Conservation (phyloP, 192 early-diverging fungal species). For the Coemansia sp. region DNA sequence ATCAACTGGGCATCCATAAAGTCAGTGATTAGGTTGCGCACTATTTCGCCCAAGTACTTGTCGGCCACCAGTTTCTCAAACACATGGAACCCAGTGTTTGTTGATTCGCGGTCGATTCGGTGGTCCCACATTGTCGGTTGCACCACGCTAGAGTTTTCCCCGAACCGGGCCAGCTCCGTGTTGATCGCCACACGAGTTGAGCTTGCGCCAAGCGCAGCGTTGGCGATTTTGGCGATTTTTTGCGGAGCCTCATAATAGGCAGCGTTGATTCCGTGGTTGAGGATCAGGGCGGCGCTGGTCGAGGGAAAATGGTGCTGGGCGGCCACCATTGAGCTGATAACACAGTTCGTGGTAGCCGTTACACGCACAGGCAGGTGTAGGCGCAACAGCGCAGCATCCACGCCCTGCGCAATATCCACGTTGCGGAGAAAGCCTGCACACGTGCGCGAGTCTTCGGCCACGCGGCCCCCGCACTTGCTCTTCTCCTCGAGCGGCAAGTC, state of each 20-base stretch:
- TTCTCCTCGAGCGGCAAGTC: conserved; percentile 86
- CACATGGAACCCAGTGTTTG: conserved; percentile 74
- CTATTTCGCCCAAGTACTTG: conserved; percentile 92
- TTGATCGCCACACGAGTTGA: conserved; percentile 76
- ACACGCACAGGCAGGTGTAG: conserved; percentile 74
- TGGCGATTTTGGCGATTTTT: conserved; percentile 57
- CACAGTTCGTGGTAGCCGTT: conserved; percentile 90
- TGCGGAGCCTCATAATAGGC: conserved; percentile 82
- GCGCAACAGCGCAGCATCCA: conserved; percentile 68
- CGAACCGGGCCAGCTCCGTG: conserved; percentile 91
- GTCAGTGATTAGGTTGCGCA: conserved; percentile 76
- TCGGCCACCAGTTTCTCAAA: conserved; percentile 96
- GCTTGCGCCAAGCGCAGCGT: conserved; percentile 24
- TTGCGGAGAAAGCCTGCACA: conserved; percentile 57
- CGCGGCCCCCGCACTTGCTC: conserved; percentile 61
- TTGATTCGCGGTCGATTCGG: conserved; percentile 75
- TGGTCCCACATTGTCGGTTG: conserved; percentile 79
- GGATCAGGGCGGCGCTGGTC: conserved; percentile 78
- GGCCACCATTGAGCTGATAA: conserved; percentile 84
- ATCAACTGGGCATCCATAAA: conserved; percentile 78
- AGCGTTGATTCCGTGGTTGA: conserved; percentile 94
- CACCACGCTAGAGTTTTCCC: conserved; percentile 64
- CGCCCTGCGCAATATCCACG: conserved; percentile 69
- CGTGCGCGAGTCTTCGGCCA: conserved; percentile 32
- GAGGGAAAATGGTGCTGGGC: conserved; percentile 76